phyloP scores from a whole-genome alignment of 1,284 basidiomycete genomes.

The Cystobasidiaceae sp. region DNA sequence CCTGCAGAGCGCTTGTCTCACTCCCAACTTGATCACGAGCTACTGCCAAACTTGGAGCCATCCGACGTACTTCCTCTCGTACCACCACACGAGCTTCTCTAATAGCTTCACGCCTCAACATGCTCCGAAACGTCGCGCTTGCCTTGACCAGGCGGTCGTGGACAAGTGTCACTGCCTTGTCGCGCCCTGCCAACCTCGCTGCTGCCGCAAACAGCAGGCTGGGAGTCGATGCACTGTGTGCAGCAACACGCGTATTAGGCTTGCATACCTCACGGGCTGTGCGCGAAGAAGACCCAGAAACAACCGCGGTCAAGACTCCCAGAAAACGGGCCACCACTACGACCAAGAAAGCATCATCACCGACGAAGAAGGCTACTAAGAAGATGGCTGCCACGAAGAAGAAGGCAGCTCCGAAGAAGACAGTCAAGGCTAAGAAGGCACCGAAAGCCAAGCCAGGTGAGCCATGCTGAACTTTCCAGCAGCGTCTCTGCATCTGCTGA shows the following conservation, averaged over 20 bases:
- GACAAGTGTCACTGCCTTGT: not conserved
- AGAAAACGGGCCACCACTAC: not conserved
- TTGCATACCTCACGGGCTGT: not conserved
- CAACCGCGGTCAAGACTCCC: not conserved
- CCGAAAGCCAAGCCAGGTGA: not conserved
- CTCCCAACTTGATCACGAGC: no score
- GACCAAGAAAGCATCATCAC: not conserved
- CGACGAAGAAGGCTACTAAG: not conserved
- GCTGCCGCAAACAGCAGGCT: not conserved
- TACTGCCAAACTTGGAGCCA: no score
- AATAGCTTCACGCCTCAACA: not conserved
- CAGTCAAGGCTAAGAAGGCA: not conserved
- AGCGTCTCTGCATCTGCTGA: not conserved
- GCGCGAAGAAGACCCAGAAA: not conserved
- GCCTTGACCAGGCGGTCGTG: not conserved
- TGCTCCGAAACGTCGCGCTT: not conserved
- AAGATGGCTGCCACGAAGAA: conserved; percentile 3
- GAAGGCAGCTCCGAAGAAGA: conserved; percentile 16
- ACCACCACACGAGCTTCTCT: no score
- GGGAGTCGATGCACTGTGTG: not conserved
- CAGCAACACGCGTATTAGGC: not conserved
- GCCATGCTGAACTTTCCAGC: not conserved
- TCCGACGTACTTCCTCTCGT: no score
- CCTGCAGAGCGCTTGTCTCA: no score
- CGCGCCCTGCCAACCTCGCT: not conserved